Conservation (phyloP, 177 flowering plant genomes). For the Vitis hybrid region DNA sequence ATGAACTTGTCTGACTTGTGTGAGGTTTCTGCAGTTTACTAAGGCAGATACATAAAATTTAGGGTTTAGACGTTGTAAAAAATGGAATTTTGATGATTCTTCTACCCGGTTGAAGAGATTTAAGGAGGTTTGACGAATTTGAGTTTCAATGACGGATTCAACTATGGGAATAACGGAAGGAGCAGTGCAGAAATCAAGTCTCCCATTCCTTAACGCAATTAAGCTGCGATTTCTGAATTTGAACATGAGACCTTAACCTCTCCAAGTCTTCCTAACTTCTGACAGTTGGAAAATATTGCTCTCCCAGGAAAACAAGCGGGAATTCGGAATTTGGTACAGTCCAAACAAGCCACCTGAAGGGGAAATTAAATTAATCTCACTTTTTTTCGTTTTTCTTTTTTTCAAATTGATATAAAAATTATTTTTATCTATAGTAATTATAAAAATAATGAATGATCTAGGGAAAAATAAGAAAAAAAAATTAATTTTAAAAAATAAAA, state of each 20-base stretch:
- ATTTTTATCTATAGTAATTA: no score
- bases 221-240: slow-evolving; percentile 5
- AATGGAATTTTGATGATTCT: background rate
- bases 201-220: slow-evolving; percentile 11
- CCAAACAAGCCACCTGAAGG: no score
- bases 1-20: slow-evolving; percentile 42
- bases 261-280: background rate
- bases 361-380: no score
- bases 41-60: slow-evolving; percentile 23
- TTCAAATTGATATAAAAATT: no score
- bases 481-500: no score
- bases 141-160: slow-evolving; percentile 7
- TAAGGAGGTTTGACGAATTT: slow-evolving; percentile 2
- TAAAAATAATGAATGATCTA: no score
- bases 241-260: slow-evolving; percentile 3
- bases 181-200: slow-evolving; percentile 16
- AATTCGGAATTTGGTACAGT: no score
- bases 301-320: no score
- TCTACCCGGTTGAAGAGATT: slow-evolving; percentile 3
- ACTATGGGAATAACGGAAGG: slow-evolving; percentile 11
- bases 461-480: no score
- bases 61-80: slow-evolving; percentile 9
- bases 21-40: slow-evolving; percentile 25
- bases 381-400: no score
- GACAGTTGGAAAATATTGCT: background rate